Conservation (phyloP, 2,329 filamentous ascomycete species). For the Purpureocillium lavendulum region DNA sequence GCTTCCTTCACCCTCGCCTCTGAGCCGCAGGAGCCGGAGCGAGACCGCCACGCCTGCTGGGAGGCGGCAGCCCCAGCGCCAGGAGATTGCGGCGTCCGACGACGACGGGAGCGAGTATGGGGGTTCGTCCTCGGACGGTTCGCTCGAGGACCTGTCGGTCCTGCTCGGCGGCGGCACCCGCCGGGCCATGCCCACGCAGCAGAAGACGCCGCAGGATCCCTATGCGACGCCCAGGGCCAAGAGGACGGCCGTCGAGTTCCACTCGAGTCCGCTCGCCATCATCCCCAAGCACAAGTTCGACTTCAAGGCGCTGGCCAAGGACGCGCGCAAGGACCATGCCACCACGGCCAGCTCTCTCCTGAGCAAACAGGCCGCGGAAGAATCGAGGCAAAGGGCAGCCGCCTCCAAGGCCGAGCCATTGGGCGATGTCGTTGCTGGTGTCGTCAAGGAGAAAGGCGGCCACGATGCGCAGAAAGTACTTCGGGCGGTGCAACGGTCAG, state of each 20-base stretch:
- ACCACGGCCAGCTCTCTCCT: slow-evolving; percentile 46
- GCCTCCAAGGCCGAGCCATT: slow-evolving; percentile 11
- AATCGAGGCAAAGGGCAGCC: slow-evolving; percentile 5
- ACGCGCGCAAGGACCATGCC: slow-evolving; percentile 50
- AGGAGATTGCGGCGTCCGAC: slow-evolving; percentile 61
- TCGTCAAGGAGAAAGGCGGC: slow-evolving; percentile 27
- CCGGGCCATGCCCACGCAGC: slow-evolving; percentile 5
- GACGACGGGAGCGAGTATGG: slow-evolving; percentile 55
- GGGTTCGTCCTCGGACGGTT: slow-evolving; percentile 40
- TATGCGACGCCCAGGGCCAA: slow-evolving; percentile 39
- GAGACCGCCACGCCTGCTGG: too few relatives aligned
- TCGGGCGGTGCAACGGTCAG: slow-evolving; percentile 42
- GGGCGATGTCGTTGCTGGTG: slow-evolving; percentile 15
- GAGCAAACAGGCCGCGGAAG: slow-evolving; percentile 25
- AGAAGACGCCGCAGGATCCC: slow-evolving; percentile 9
- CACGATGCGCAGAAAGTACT: slow-evolving; percentile 36
- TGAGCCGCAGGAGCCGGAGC: slow-evolving; percentile 9
- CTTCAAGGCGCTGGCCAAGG: slow-evolving; percentile 51
- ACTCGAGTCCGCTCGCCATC: slow-evolving; percentile 40
- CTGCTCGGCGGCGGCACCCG: slow-evolving; percentile 19
- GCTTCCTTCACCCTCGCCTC: slow-evolving; percentile 14
- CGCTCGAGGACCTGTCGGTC: slow-evolving; percentile 41
- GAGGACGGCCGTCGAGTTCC: slow-evolving; percentile 29
- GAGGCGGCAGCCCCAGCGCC: too few relatives aligned
- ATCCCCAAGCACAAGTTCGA: slow-evolving; percentile 54